Conservation (phyloP, 2,329 filamentous ascomycete species). For the Colletotrichum liaoningense region DNA sequence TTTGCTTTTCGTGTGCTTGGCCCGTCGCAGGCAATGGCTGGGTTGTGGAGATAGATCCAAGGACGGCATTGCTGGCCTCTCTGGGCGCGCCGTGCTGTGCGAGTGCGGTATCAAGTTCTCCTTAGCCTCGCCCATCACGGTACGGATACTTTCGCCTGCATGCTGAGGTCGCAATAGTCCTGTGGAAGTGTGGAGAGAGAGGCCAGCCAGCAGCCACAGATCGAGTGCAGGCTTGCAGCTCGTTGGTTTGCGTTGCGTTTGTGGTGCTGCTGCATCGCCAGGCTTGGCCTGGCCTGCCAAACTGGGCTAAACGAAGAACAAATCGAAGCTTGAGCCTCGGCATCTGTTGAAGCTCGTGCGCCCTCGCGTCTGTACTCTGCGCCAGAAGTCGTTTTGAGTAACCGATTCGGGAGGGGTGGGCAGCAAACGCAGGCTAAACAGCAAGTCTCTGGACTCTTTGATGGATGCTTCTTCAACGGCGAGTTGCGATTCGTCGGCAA, state of each 20-base stretch:
- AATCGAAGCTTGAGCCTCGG: conserved; percentile 26
- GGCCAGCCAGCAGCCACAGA: neutral
- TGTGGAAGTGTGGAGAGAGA: neutral
- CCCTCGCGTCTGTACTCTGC: neutral
- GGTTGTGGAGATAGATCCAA: neutral
- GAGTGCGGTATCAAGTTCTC: conserved; percentile 6
- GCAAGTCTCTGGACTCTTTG: neutral
- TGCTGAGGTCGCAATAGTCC: neutral
- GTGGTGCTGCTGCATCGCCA: conserved; percentile 23
- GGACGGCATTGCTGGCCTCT: neutral
- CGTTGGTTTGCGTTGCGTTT: conserved; percentile 6
- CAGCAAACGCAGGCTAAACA: neutral
- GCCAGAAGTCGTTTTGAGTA: neutral
- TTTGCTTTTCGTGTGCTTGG: neutral
- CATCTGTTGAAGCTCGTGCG: conserved; percentile 34
- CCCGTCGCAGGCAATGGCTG: neutral
- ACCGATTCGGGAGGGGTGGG: conserved; percentile 2
- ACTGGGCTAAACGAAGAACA: neutral
- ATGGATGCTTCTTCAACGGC: neutral
- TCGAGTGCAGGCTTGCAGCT: neutral
- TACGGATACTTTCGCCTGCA: neutral
- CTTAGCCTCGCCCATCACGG: neutral
- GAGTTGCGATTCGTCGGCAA: conserved; percentile 29
- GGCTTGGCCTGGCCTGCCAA: conserved; percentile 11
- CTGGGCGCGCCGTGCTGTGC: neutral